Conservation (phyloP, 768 basidiomycete species). For the Tulasnella sp. region DNA sequence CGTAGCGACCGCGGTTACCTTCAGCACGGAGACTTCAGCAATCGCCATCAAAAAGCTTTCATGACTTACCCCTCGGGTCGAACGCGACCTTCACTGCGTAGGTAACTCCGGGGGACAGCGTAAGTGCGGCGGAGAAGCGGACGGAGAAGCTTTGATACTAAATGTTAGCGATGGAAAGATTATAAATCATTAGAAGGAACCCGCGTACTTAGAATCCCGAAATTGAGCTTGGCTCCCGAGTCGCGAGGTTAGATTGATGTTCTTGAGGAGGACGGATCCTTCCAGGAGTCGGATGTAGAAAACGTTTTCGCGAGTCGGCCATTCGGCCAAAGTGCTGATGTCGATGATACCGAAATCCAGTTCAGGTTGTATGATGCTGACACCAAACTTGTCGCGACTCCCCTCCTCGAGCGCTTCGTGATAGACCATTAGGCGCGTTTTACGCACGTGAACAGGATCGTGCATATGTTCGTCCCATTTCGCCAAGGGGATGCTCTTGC, state of each 20-base stretch:
- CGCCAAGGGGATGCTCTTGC: not conserved
- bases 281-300: not conserved
- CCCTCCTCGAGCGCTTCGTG: not conserved
- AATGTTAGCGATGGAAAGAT: not conserved
- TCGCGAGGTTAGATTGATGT: not conserved
- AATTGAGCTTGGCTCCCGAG: not conserved
- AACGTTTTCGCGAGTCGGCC: not conserved
- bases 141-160: not conserved
- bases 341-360: slow-evolving; percentile 21
- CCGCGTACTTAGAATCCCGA: not conserved
- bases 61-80: slow-evolving; percentile 7
- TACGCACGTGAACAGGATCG: not conserved
- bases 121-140: not conserved
- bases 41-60: not conserved
- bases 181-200: too few species aligned
- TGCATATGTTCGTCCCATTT: not conserved
- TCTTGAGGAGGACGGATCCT: not conserved
- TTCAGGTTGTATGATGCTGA: not conserved
- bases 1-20: slow-evolving; percentile 22
- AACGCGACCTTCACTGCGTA: slow-evolving; percentile 10
- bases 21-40: not conserved
- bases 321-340: not conserved
- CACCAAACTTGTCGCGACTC: slow-evolving; percentile 1
- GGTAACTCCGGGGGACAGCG: not conserved
- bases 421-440: not conserved